Conservation (phyloP, 2,329 filamentous ascomycete species). For the Emericellopsis atlantica region DNA sequence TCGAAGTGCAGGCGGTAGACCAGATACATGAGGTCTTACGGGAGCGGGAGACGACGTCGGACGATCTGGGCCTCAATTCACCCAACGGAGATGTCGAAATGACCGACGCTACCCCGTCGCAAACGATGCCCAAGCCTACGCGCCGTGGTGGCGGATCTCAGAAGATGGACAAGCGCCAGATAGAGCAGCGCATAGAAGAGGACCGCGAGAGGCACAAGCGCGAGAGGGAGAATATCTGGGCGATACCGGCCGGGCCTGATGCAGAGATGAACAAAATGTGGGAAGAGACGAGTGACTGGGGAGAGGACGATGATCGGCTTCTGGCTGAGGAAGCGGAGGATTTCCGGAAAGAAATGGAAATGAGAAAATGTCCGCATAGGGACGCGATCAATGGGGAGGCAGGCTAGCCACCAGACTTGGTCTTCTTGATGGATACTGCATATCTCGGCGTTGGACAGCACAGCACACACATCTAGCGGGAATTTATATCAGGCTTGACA, state of each 20-base stretch:
- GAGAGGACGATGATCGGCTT: slow-evolving; percentile 72
- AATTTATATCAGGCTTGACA: too few species aligned
- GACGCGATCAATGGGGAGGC: too few species aligned
- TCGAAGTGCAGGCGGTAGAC: slow-evolving; percentile 59
- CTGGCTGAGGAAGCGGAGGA: slow-evolving; percentile 59
- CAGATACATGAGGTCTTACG: slow-evolving; percentile 79
- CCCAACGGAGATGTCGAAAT: slow-evolving; percentile 30
- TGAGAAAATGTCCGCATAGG: slow-evolving; percentile 24
- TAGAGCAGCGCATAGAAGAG: slow-evolving; percentile 94
- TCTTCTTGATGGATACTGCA: too few species aligned
- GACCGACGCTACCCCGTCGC: slow-evolving; percentile 23
- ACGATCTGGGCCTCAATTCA: slow-evolving; percentile 39
- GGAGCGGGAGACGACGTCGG: slow-evolving; percentile 56
- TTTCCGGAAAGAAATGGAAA: slow-evolving; percentile 27
- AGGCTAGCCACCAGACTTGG: too few species aligned
- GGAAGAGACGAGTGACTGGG: slow-evolving; percentile 78
- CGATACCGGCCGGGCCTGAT: slow-evolving; percentile 50
- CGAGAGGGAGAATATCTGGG: slow-evolving; percentile 86
- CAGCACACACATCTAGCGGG: too few species aligned
- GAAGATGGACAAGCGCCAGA: slow-evolving; percentile 67
- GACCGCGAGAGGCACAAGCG: slow-evolving; percentile 92
- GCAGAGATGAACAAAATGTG: slow-evolving; percentile 69
- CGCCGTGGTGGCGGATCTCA: slow-evolving; percentile 18
- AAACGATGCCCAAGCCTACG: slow-evolving; percentile 22
- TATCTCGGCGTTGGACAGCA: too few species aligned